Base-by-base conservation (phyloP, 345 rosid genomes). In the Abelmoschus esculentus region DNA sequence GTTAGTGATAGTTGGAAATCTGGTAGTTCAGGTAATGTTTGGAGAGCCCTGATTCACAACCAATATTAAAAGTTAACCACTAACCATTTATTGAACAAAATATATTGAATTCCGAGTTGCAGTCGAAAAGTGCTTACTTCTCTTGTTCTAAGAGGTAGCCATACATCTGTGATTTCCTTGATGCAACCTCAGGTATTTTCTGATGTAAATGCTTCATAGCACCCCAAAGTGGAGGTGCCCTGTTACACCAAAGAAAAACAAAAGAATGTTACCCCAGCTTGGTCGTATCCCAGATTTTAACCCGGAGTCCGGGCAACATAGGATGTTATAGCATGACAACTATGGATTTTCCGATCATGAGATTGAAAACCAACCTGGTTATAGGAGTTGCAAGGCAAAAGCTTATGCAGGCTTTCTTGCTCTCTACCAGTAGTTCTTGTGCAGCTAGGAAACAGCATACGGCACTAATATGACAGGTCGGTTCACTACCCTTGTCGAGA, bases 381-480 rank as follows among this genome's bases (percentile, higher is more conserved):
- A 89, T 86, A 9, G 97, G 97, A 80, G 83, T 75, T 15, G 89
- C 83, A 19, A 95, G 86, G 76, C 93, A 87, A 77, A 88, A 89
- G 87, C 74, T 91, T 69, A 91, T 63, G 83, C 95, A 81, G 29
- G 96, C 93, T 77, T 87, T 95, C 79, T 95, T 95, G 87, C 97
- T 88, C 72, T 91, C 96, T 38, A 81, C 72, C 9, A 89, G 68
- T 64, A 95, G 86, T 77, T 86, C 96, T 76, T 86, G 85, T 34
- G 96, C 96, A 5, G 97, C 96, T 61, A 88, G 89, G 72, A 95
- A 91, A 75, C 99, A 89, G 65, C 96, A 86, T 12, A 95, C 90
- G 0, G 97, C 91, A 14, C 77, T 81, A 17, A 87, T 75, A 7
- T 88, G 95, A 31, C 84, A 80, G 36, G 86, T 66, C 3, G 91